Conservation (phyloP, 257 asterid species). For the Ilex aquifolium region DNA sequence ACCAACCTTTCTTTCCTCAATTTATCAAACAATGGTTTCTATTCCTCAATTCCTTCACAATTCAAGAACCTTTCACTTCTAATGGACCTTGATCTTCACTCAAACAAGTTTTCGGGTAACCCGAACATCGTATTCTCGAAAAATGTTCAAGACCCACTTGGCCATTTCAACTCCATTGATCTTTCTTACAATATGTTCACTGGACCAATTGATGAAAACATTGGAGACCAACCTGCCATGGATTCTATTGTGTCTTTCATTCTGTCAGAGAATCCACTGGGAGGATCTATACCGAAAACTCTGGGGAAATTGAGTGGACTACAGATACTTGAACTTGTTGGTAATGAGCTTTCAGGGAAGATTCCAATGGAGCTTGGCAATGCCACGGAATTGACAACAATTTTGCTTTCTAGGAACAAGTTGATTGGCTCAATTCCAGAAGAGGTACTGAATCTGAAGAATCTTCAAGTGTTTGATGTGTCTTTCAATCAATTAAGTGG, state of each 20-base stretch:
- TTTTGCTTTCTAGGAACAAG: conserved; percentile 38
- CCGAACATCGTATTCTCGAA: conserved; percentile 30
- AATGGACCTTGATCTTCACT: conserved; percentile 56
- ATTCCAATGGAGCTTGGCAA: conserved; percentile 49
- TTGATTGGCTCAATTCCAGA: conserved; percentile 55
- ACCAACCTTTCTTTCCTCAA: conserved; percentile 38
- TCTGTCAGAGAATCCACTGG: conserved; percentile 48
- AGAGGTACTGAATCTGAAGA: conserved; percentile 37
- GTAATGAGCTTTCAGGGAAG: conserved; percentile 36
- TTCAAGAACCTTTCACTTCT: conserved; percentile 39
- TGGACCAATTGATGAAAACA: conserved; percentile 30
- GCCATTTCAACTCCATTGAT: conserved; percentile 40
- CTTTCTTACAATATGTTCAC: conserved; percentile 45
- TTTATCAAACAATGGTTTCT: conserved; percentile 46
- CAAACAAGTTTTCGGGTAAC: conserved; percentile 49
- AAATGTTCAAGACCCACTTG: conserved; percentile 27
- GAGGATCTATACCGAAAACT: conserved; percentile 47
- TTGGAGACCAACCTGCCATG: conserved; percentile 33
- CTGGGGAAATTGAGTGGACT: conserved; percentile 33
- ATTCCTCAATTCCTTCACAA: conserved; percentile 42
- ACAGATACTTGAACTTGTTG: conserved; percentile 25
- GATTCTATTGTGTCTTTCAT: conserved; percentile 23
- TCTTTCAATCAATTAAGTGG: conserved; percentile 51
- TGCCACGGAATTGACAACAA: conserved; percentile 20
- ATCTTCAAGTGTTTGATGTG: conserved; percentile 37